Conservation (phyloP, 225 moss, liverwort and hornwort genomes). For the Physcomitrellopsis africana region DNA sequence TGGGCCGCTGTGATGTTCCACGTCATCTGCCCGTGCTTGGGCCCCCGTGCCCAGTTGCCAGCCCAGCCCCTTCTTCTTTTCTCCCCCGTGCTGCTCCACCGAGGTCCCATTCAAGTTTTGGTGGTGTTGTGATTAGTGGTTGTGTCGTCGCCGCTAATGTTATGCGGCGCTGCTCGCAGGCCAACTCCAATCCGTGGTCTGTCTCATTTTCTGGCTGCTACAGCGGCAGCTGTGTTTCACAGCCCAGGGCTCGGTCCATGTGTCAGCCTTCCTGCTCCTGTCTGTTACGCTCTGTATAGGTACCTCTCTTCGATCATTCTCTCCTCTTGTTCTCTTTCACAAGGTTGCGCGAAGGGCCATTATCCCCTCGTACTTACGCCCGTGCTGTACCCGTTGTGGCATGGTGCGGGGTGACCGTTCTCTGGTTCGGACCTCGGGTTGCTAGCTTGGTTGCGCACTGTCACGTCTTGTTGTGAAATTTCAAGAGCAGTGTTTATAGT, state of each 20-base stretch:
- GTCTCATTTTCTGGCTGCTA: not conserved
- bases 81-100: slow-evolving; percentile 18
- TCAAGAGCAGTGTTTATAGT: not conserved
- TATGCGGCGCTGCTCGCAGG: slow-evolving; percentile 26
- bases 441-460: not conserved
- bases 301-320: not conserved
- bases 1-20: too few relatives aligned
- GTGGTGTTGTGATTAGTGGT: not conserved
- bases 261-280: slow-evolving; percentile 8
- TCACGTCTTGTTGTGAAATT: not conserved
- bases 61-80: not conserved
- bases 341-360: slow-evolving; percentile 10
- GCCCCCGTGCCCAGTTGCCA: not conserved
- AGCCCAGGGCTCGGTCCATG: not conserved
- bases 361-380: not conserved
- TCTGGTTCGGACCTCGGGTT: not conserved
- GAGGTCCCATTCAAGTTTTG: slow-evolving; percentile 8
- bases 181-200: not conserved
- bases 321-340: not conserved
- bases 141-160: slow-evolving; percentile 3
- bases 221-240: slow-evolving; percentile 1
- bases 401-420: not conserved
- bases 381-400: not conserved
- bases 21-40: not conserved
- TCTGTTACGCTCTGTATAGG: slow-evolving; percentile 9